Conservation (phyloP, 2,329 filamentous ascomycete genomes). For the Tolypocladium cylindrosporum region DNA sequence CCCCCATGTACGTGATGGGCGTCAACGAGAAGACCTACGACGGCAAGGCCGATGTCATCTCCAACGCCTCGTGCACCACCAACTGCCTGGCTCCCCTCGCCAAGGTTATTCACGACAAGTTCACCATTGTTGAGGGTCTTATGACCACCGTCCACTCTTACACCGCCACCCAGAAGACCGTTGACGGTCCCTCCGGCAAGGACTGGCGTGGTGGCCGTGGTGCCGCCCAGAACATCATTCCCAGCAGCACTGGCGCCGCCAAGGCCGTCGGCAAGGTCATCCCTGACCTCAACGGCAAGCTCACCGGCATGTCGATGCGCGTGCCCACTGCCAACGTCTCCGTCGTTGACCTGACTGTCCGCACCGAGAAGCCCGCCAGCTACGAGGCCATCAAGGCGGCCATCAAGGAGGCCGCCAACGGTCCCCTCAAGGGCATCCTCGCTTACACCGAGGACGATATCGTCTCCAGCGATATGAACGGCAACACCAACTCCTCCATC, state of each 20-base stretch:
- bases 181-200: slow-evolving; percentile 95
- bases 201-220: slow-evolving; percentile 99
- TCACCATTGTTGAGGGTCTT: slow-evolving; percentile 92
- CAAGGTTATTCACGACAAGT: slow-evolving; percentile 99
- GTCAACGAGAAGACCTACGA: slow-evolving; percentile 96
- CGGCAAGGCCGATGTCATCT: slow-evolving; percentile 83
- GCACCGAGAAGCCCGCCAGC: slow-evolving; percentile 78
- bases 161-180: slow-evolving; percentile 99
- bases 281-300: slow-evolving; percentile 95
- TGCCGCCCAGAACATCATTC: slow-evolving; percentile 99
- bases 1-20: slow-evolving; percentile 99
- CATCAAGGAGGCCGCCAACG: slow-evolving; percentile 80
- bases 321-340: slow-evolving; percentile 98
- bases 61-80: slow-evolving; percentile 99
- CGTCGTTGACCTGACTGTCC: slow-evolving; percentile 93
- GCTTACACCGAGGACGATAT: slow-evolving; percentile 95
- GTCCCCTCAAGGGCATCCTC: slow-evolving; percentile 80
- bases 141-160: slow-evolving; percentile 99
- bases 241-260: slow-evolving; percentile 96
- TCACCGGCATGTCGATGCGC: slow-evolving; percentile 99
- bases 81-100: slow-evolving; percentile 99
- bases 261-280: slow-evolving; percentile 99
- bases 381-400: slow-evolving; percentile 84
- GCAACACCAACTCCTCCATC: slow-evolving; percentile 90
- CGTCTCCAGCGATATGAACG: slow-evolving; percentile 89